Conservation (phyloP, 371 early-diverging fungal genomes). For the Mucor piriformis region DNA sequence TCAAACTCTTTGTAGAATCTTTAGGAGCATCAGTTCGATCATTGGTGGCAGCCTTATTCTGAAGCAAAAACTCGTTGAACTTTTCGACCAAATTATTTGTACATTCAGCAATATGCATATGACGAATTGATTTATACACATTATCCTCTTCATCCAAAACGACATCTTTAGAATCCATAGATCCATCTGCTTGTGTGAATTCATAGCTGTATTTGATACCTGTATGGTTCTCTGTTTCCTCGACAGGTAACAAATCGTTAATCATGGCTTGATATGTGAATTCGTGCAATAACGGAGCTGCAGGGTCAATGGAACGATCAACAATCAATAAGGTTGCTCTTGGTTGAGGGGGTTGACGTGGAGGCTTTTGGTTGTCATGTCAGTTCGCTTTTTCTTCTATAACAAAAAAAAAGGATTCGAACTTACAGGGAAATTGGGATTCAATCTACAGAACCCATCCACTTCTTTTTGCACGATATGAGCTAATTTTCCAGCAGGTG, state of each 20-base stretch:
- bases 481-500: conserved; percentile 58
- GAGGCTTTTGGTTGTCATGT: conserved; percentile 37
- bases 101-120: conserved; percentile 94
- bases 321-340: conserved; percentile 83
- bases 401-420: not conserved
- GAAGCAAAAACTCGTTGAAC: conserved; percentile 78
- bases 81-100: conserved; percentile 78
- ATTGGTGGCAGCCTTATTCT: conserved; percentile 53
- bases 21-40: conserved; percentile 43
- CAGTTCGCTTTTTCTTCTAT: not conserved
- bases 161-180: conserved; percentile 58
- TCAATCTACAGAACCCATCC: conserved; percentile 61
- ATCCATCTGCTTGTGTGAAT: conserved; percentile 53
- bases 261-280: conserved; percentile 96
- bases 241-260: conserved; percentile 81
- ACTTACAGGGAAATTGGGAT: conserved; percentile 64
- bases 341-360: conserved; percentile 53
- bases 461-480: conserved; percentile 72
- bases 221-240: conserved; percentile 58
- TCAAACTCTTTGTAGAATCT: conserved; percentile 70
- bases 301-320: conserved; percentile 87
- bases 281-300: conserved; percentile 91
- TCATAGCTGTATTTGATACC: conserved; percentile 63
- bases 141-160: conserved; percentile 74
- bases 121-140: conserved; percentile 84